A percentile compares a stretch with the other conserved stretches of the same genome.
Evolutionary conservation across 257 asterid species (phyloP).

Genomic region (Avicennia marina): DNA sequence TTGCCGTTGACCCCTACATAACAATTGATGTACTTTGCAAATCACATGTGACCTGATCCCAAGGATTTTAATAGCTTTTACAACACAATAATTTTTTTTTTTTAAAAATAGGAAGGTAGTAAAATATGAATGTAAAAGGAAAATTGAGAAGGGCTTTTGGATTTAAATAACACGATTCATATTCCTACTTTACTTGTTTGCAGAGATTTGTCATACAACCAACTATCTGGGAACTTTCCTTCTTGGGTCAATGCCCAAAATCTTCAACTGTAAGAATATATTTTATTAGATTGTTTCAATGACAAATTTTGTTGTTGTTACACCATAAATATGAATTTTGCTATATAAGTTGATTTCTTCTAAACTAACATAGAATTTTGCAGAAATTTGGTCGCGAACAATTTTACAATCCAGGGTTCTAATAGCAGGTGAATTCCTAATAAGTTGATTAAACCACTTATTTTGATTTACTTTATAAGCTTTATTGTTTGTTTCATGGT

Average conservation of each 20-base stretch:
- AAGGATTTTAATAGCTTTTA: no score
- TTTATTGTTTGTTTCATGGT: not conserved
- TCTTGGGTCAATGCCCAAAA: conserved; percentile 47
- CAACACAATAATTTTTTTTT: no score
- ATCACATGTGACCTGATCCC: no score
- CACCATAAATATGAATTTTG: not conserved
- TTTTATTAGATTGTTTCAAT: not conserved
- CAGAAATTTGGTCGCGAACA: conserved; percentile 76
- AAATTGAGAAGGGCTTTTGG: not conserved
- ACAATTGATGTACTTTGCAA: no score
- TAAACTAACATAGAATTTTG: conserved; percentile 10
- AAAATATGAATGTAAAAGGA: not conserved
- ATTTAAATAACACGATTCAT: not conserved
- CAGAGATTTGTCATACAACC: conserved; percentile 78
- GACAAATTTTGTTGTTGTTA: not conserved
- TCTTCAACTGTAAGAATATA: conserved; percentile 45
- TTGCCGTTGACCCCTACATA: no score
- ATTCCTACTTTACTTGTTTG: conserved; percentile 12
- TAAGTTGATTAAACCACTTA: not conserved
- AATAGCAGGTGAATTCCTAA: conserved; percentile 39
- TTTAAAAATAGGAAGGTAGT: not conserved
- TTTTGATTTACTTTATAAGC: not conserved
- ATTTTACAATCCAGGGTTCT: conserved; percentile 41
- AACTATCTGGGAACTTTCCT: conserved; percentile 68
- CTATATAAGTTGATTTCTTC: not conserved